These are phyloP conservation scores for Eucalyptus pumila DNA, from an alignment of 345 rosid genomes.

Conservation along the genomic window DNA sequence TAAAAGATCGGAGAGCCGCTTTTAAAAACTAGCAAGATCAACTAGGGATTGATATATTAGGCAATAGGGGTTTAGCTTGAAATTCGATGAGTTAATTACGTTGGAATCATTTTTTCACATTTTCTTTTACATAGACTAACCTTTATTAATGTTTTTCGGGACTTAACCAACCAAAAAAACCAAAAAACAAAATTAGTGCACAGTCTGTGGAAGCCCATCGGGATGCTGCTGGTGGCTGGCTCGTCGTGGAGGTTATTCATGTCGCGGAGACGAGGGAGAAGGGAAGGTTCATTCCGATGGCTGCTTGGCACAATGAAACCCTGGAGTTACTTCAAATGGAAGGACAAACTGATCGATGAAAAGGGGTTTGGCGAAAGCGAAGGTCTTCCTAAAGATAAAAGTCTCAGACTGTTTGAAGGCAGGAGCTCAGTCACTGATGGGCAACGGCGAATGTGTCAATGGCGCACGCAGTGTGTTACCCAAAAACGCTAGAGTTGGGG, in stretches of 20 bases:
- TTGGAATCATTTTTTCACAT: neutral
- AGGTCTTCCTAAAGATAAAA: neutral
- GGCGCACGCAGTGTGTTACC: neutral
- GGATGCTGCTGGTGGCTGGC: neutral
- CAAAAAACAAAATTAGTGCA: accelerated
- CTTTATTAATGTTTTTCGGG: neutral
- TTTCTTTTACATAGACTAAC: neutral
- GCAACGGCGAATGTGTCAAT: neutral
- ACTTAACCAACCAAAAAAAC: neutral
- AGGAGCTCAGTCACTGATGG: neutral
- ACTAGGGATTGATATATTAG: neutral
- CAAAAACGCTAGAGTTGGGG: neutral
- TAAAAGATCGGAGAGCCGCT: neutral
- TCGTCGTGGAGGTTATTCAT: neutral
- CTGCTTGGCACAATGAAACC: neutral
- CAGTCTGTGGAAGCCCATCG: constrained; percentile 32
- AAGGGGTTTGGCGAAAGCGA: neutral
- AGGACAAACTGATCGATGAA: neutral
- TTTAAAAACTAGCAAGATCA: neutral
- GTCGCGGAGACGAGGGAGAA: neutral
- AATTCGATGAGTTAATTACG: neutral
- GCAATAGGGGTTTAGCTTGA: neutral
- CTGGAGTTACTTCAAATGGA: neutral
- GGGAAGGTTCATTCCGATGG: neutral
- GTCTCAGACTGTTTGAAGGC: neutral